Conservation (phyloP, 352 stramenopile species). For the Globisporangium cederbergense region DNA sequence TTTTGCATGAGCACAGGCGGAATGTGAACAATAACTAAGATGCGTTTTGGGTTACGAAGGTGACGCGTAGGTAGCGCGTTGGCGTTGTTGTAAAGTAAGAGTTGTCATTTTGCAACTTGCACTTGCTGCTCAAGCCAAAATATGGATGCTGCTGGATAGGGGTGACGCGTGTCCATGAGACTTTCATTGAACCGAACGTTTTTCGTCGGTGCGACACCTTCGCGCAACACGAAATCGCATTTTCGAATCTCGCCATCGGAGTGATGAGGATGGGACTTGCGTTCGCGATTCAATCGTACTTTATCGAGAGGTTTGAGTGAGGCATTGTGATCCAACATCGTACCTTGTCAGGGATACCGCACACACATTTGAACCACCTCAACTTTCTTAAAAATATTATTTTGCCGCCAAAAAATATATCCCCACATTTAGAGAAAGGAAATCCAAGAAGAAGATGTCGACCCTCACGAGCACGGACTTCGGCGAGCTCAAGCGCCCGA, state of each 20-base stretch:
- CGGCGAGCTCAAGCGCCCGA: slow-evolving; percentile 78
- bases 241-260: slow-evolving; percentile 5
- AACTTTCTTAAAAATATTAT: neutral
- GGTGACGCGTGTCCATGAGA: slow-evolving; percentile 10
- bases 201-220: neutral
- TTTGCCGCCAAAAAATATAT: neutral
- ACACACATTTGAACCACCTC: neutral
- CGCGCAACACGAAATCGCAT: neutral
- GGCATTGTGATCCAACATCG: neutral
- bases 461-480: slow-evolving; percentile 83
- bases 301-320: neutral
- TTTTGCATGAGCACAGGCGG: neutral
- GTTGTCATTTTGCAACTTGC: neutral
- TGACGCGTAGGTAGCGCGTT: neutral
- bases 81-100: neutral
- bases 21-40: neutral
- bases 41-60: neutral
- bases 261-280: neutral
- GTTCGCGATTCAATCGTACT: neutral
- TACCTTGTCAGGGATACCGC: neutral
- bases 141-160: neutral
- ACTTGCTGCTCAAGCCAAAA: too few relatives aligned
- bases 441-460: slow-evolving; percentile 42
- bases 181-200: slow-evolving; percentile 15
- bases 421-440: neutral